phyloP scores from a whole-genome alignment of 2,329 filamentous ascomycete species.

The Claviceps quebecensis region DNA sequence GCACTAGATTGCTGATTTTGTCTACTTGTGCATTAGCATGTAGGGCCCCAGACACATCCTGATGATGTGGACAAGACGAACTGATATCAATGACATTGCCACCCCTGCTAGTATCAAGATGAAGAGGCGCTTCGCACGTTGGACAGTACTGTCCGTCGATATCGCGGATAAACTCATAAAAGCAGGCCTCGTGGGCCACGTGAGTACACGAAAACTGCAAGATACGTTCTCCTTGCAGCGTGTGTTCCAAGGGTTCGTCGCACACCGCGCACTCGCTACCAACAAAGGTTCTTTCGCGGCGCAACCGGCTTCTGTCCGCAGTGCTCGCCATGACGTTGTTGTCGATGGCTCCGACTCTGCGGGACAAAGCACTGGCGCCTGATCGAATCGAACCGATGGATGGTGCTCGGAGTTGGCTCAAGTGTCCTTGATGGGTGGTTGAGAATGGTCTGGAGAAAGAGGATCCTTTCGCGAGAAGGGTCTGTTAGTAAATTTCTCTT shows the following conservation, averaged over 20 bases:
- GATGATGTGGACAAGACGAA: slow-evolving; percentile 23
- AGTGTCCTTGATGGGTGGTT: slow-evolving; percentile 13
- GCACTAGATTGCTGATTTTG: slow-evolving; percentile 87
- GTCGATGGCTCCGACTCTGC: slow-evolving; percentile 23
- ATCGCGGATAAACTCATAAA: slow-evolving; percentile 96
- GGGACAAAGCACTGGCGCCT: slow-evolving; percentile 16
- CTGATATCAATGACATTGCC: slow-evolving; percentile 88
- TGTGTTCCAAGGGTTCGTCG: slow-evolving; percentile 93
- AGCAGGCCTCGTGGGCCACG: slow-evolving; percentile 94
- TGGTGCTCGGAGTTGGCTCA: slow-evolving; percentile 17
- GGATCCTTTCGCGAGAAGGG: not conserved
- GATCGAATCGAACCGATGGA: slow-evolving; percentile 21
- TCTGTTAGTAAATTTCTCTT: not conserved
- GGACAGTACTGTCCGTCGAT: slow-evolving; percentile 91
- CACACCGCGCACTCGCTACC: slow-evolving; percentile 91
- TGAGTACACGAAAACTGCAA: slow-evolving; percentile 94
- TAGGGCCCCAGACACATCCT: slow-evolving; percentile 10
- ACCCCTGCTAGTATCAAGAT: slow-evolving; percentile 81
- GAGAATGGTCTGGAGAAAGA: slow-evolving; percentile 10
- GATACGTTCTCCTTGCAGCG: slow-evolving; percentile 81
- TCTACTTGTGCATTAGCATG: slow-evolving; percentile 39
- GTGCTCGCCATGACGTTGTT: slow-evolving; percentile 31
- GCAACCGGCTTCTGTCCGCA: slow-evolving; percentile 60
- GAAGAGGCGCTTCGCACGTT: slow-evolving; percentile 80
- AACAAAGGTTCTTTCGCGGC: slow-evolving; percentile 87